Base-by-base conservation (phyloP, 768 basidiomycete genomes). In the Leccinum incarnatum region DNA sequence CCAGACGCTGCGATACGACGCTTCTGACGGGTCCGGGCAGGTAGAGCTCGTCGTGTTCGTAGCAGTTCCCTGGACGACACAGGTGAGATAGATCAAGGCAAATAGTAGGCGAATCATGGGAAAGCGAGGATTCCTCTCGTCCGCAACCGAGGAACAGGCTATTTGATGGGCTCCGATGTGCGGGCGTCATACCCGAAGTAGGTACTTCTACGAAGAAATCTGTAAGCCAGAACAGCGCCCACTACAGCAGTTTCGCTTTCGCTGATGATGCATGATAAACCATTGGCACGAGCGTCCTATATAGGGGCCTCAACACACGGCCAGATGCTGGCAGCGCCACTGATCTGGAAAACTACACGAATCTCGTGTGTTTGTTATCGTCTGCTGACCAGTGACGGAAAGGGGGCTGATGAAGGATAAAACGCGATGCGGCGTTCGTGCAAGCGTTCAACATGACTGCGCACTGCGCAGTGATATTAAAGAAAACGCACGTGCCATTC, bases 381-480 rank as follows among this genome's bases (percentile, higher is more conserved):
- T 7, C 3, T 17, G 7, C 7, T 40, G 7, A 40, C 17, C n/a
- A 42, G n/a, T 98, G 71, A 81, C 80, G 9, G 79, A 83, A 69
- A 81, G 79, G 21, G 94, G 92, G 5, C 70, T 98, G 71, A 87
- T 95, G 76, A 98, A 97, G 81, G 94, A 98, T 77, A 98, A 98
- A 79, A 87, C 46, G 83, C 83, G 45, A 98, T 98, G 96, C 30
- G 30, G 95, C 95, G 6, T 98, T 96, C 76, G 84, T 95, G 49
- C 91, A 96, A 59, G 76, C 81, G 30, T 14, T 40, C 37, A 40
- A 40, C 1, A 7, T 37, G 15, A 37, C 36, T 17, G 15, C 17
- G 15, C 17, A 3, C 36, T 23, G 23, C 27, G 14, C 15, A 3
- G 36, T 17, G 29, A 29, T 9, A 2, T 8, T 8, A 2, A 29